Percentiles rank a stretch among this genome's conserved stretches.
Conservation (phyloP, 2,329 filamentous ascomycete species). For the Hypoxylon sp. region DNA sequence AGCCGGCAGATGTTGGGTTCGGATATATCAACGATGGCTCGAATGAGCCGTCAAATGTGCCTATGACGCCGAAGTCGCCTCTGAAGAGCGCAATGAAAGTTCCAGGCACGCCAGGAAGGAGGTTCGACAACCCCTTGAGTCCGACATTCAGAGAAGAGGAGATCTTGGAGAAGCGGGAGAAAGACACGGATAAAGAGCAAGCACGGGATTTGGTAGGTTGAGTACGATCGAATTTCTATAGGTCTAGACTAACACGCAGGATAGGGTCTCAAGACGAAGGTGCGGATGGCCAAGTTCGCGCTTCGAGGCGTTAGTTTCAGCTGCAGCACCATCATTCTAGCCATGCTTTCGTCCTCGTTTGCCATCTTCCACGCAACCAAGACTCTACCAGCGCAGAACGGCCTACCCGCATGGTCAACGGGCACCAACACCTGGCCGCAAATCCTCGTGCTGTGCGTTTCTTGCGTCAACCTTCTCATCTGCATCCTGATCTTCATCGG, state of each 20-base stretch:
- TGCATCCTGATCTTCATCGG: constrained; percentile 85
- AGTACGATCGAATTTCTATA: neutral
- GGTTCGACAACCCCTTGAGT: constrained; percentile 83
- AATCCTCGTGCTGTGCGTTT: constrained; percentile 82
- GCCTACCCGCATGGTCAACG: constrained; percentile 86
- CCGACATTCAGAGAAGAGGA: constrained; percentile 94
- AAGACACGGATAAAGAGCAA: constrained; percentile 86
- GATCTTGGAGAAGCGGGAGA: constrained; percentile 86
- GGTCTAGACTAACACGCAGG: constrained; percentile 58
- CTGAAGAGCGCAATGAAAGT: constrained; percentile 93
- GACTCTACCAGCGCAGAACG: constrained; percentile 79
- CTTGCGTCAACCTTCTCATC: constrained; percentile 84
- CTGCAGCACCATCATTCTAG: constrained; percentile 93
- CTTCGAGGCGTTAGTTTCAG: constrained; percentile 97
- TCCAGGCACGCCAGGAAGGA: constrained; percentile 83
- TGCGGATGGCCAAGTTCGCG: constrained; percentile 93
- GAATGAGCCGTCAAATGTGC: constrained; percentile 71
- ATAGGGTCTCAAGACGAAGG: constrained; percentile 92
- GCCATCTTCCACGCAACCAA: constrained; percentile 93
- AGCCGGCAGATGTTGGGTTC: constrained; percentile 91
- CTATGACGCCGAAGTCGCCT: constrained; percentile 80
- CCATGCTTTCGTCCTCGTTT: constrained; percentile 91
- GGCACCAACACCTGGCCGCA: constrained; percentile 91
- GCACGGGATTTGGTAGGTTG: constrained; percentile 85
- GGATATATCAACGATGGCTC: constrained; percentile 82